Evolutionary conservation across 768 basidiomycete species (phyloP).

Genomic region (Calocybe indica): DNA sequence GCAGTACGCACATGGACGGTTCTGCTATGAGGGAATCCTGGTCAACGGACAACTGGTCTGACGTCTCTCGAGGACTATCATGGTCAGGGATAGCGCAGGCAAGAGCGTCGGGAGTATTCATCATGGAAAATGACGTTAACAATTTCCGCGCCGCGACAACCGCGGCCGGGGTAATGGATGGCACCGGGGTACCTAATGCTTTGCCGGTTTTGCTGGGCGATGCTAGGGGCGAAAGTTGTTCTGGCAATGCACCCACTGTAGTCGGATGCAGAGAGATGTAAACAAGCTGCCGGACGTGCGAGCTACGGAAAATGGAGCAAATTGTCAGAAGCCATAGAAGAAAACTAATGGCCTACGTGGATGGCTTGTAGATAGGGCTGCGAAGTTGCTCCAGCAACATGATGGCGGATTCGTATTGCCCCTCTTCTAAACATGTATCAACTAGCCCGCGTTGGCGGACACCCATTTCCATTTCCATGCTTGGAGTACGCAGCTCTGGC

Average conservation of each 20-base stretch:
- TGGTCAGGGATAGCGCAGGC: conserved; percentile 52
- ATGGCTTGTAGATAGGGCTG: conserved; percentile 49
- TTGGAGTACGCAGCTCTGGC: too few relatives aligned
- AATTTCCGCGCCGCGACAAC: conserved; percentile 46
- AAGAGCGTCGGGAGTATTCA: conserved; percentile 50
- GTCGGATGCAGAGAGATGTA: conserved; percentile 58
- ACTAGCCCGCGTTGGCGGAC: conserved; percentile 49
- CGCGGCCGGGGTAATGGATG: conserved; percentile 26
- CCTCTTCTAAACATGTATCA: conserved; percentile 72
- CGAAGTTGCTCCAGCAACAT: conserved; percentile 57
- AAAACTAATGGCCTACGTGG: conserved; percentile 36
- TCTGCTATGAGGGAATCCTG: conserved; percentile 26
- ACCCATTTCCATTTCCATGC: conserved; percentile 28
- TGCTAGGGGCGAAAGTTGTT: conserved; percentile 1
- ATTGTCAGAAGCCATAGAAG: not conserved
- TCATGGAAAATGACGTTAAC: conserved; percentile 47
- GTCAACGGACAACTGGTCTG: conserved; percentile 1
- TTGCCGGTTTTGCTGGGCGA: conserved; percentile 47
- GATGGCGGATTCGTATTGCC: conserved; percentile 68
- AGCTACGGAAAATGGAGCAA: conserved; percentile 24
- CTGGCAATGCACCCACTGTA: not conserved
- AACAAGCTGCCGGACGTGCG: conserved; percentile 61
- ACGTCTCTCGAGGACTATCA: conserved; percentile 7
- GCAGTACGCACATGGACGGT: conserved; percentile 46
- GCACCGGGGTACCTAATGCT: conserved; percentile 18